Conservation (phyloP, 768 basidiomycete genomes). For the Boletus sp. region DNA sequence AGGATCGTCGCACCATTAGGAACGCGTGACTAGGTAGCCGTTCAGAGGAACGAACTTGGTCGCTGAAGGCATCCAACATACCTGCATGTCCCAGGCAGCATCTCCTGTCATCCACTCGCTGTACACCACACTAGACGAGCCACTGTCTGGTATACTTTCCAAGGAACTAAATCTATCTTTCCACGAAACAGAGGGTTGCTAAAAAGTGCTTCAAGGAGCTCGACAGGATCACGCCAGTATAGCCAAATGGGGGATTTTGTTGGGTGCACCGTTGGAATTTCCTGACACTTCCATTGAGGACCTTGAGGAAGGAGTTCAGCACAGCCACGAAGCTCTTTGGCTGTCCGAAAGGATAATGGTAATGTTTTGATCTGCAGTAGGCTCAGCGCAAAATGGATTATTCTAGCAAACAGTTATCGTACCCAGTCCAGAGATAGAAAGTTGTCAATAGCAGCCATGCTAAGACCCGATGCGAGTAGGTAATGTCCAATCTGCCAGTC, state of each 20-base stretch:
- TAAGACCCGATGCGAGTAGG: background rate
- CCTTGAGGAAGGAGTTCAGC: background rate
- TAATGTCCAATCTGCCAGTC: background rate
- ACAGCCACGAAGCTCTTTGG: background rate
- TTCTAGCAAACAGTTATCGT: background rate
- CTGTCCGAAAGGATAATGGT: background rate
- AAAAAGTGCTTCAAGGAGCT: background rate
- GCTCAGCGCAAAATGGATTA: background rate
- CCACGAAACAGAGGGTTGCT: background rate
- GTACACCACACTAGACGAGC: background rate
- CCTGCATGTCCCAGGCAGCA: background rate
- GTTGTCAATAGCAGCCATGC: background rate
- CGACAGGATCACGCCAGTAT: background rate
- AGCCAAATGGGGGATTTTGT: background rate
- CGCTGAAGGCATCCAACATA: background rate
- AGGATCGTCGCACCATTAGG: background rate
- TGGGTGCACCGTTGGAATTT: background rate
- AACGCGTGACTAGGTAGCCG: background rate
- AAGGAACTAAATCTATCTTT: background rate
- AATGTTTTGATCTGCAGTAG: background rate
- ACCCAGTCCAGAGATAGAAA: background rate
- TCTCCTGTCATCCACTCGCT: background rate
- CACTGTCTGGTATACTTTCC: background rate
- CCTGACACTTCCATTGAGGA: background rate
- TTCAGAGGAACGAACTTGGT: no score